Evolutionary conservation across 2,329 filamentous ascomycete genomes (phyloP).

Genomic region (Neonectria magnoliae): DNA sequence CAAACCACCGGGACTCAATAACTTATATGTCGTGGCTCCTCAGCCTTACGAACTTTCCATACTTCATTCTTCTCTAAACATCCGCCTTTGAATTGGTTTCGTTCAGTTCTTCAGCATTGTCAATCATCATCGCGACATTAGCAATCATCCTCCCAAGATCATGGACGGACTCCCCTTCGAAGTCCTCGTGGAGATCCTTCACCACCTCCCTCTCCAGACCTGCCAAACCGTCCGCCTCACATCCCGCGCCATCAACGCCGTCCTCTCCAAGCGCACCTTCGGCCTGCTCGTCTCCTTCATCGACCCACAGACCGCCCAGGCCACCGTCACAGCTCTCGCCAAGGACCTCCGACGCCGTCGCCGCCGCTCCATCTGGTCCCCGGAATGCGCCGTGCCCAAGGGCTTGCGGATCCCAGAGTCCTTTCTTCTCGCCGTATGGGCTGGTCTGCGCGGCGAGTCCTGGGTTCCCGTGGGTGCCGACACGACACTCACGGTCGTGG

Average conservation of each 20-base stretch:
- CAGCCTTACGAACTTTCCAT: neutral
- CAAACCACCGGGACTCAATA: neutral
- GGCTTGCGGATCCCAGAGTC: conserved; percentile 43
- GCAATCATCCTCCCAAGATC: neutral
- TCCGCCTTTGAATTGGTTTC: neutral
- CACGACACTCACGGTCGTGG: conserved; percentile 20
- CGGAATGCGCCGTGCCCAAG: conserved; percentile 46
- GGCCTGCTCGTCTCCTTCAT: conserved; percentile 44
- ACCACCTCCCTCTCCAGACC: conserved; percentile 36
- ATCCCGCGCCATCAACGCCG: conserved; percentile 46
- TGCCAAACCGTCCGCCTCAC: conserved; percentile 45
- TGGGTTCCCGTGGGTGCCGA: conserved; percentile 30
- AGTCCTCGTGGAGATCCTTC: conserved; percentile 44
- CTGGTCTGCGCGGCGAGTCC: conserved; percentile 41
- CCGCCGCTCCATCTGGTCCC: conserved; percentile 48
- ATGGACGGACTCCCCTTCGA: conserved; percentile 47
- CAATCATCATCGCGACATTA: too few species aligned
- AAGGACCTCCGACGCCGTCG: conserved; percentile 36
- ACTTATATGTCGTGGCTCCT: neutral
- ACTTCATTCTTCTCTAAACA: neutral
- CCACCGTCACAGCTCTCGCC: conserved; percentile 36
- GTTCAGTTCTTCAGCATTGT: too few species aligned
- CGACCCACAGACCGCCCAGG: conserved; percentile 39
- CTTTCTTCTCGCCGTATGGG: conserved; percentile 47
- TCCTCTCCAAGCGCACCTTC: conserved; percentile 44